Percentiles rank a stretch among this genome's conserved stretches.
phyloP scores from a whole-genome alignment of 306 rosid species.

The Cercis canadensis region DNA sequence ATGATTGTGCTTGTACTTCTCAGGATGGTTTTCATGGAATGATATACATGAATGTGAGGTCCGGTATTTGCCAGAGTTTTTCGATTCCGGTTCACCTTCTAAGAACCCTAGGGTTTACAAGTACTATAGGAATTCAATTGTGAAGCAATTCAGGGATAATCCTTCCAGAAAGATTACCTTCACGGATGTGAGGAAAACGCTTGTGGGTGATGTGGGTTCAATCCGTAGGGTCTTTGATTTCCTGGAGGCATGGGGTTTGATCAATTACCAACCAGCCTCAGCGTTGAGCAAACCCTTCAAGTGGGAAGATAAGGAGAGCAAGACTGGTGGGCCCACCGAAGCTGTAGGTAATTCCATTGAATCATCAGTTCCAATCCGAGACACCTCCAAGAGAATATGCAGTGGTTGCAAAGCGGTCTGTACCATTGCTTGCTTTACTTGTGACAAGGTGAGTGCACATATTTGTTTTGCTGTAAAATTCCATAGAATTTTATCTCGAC shows the following conservation, averaged over 20 bases:
- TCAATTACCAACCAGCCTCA: slow-evolving; percentile 71
- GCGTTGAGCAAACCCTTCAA: slow-evolving; percentile 64
- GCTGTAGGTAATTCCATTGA: slow-evolving; percentile 45
- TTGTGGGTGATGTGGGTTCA: slow-evolving; percentile 89
- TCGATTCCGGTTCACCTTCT: slow-evolving; percentile 58
- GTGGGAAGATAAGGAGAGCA: slow-evolving; percentile 86
- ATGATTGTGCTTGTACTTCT: neutral
- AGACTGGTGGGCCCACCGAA: slow-evolving; percentile 36
- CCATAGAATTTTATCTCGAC: no score
- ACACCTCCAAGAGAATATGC: slow-evolving; percentile 50
- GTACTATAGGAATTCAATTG: slow-evolving; percentile 79
- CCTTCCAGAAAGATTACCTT: slow-evolving; percentile 74
- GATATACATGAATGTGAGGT: slow-evolving; percentile 71
- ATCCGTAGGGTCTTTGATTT: slow-evolving; percentile 87
- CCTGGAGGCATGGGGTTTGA: slow-evolving; percentile 85
- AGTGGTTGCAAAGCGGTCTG: slow-evolving; percentile 72
- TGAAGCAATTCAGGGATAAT: slow-evolving; percentile 66
- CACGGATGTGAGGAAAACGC: slow-evolving; percentile 84
- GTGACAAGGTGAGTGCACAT: slow-evolving; percentile 68
- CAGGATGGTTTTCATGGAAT: slow-evolving; percentile 84
- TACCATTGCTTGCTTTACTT: slow-evolving; percentile 86
- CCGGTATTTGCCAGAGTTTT: slow-evolving; percentile 82
- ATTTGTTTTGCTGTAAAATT: no score
- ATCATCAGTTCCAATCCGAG: slow-evolving; percentile 20
- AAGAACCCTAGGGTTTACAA: slow-evolving; percentile 80